Evolutionary conservation across 305 asterid species (phyloP).

Genomic region (Solanum hybrid): DNA sequence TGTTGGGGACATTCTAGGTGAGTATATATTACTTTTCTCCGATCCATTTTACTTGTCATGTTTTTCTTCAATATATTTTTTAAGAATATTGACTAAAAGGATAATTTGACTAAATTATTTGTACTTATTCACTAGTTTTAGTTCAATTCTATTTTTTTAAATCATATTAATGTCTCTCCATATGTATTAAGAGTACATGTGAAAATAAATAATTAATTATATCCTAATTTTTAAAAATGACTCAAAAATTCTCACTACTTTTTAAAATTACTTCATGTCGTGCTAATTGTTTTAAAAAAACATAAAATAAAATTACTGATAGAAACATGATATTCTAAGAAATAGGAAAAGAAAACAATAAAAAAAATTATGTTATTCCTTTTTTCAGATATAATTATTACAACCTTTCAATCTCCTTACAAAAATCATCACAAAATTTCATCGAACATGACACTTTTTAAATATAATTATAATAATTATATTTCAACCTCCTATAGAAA

Average conservation of each 20-base stretch:
- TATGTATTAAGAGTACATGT: background rate
- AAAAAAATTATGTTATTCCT: too few relatives aligned
- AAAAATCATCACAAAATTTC: too few relatives aligned
- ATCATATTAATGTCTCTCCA: background rate
- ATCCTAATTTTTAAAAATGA: background rate
- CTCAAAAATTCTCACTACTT: background rate
- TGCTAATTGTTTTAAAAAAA: too few relatives aligned
- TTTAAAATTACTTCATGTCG: background rate
- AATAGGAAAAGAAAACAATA: background rate
- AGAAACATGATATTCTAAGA: background rate
- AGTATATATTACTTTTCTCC: background rate
- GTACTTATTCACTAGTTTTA: background rate
- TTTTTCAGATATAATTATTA: too few relatives aligned
- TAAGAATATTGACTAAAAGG: background rate
- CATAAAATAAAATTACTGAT: background rate
- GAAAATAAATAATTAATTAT: background rate
- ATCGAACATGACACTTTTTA: background rate
- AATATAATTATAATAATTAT: too few relatives aligned
- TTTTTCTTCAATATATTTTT: background rate
- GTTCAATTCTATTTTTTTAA: background rate
- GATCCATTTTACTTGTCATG: background rate
- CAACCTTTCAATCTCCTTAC: too few relatives aligned
- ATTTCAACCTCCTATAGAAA: background rate
- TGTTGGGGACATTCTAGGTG: constrained; percentile 12
- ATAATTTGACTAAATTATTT: background rate